A percentile compares a stretch with the other conserved stretches of the same genome.
These are phyloP conservation scores for Lachnellula cervina DNA, from an alignment of 2,329 filamentous ascomycete species.

Conservation along the genomic window DNA sequence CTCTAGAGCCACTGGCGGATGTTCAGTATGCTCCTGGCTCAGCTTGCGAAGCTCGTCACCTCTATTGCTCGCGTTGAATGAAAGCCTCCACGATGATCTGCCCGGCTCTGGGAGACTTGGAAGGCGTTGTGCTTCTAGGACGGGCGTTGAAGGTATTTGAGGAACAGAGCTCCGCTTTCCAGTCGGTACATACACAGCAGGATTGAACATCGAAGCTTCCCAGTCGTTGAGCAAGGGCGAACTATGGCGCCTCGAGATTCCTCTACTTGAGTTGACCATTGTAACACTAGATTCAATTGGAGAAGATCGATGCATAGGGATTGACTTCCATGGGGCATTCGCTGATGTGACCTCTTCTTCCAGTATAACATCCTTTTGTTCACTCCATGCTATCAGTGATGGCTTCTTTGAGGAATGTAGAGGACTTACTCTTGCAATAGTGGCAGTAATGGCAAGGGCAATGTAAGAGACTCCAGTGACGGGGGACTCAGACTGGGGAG, in stretches of 20 bases:
- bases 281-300: not conserved
- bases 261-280: slow-evolving; percentile 11
- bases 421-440: slow-evolving; percentile 16
- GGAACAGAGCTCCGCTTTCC: slow-evolving; percentile 18
- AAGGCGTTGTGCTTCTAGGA: slow-evolving; percentile 21
- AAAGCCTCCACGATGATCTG: slow-evolving; percentile 30
- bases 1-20: slow-evolving; percentile 7
- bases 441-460: slow-evolving; percentile 9
- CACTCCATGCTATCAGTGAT: not conserved
- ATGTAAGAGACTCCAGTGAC: slow-evolving; percentile 4
- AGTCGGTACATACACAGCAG: slow-evolving; percentile 6
- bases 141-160: slow-evolving; percentile 19
- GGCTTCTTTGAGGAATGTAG: not conserved
- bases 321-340: not conserved
- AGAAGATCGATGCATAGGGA: not conserved
- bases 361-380: not conserved
- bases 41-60: slow-evolving; percentile 26
- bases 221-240: slow-evolving; percentile 17
- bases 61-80: slow-evolving; percentile 24
- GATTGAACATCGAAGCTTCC: not conserved
- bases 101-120: slow-evolving; percentile 22
- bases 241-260: slow-evolving; percentile 18
- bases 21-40: slow-evolving; percentile 17
- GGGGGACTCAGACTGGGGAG: slow-evolving; percentile 5
- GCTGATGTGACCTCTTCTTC: not conserved